These are phyloP conservation scores for Annona squamosa DNA, from an alignment of 164 flowering plant genomes.

Conservation along the genomic window DNA sequence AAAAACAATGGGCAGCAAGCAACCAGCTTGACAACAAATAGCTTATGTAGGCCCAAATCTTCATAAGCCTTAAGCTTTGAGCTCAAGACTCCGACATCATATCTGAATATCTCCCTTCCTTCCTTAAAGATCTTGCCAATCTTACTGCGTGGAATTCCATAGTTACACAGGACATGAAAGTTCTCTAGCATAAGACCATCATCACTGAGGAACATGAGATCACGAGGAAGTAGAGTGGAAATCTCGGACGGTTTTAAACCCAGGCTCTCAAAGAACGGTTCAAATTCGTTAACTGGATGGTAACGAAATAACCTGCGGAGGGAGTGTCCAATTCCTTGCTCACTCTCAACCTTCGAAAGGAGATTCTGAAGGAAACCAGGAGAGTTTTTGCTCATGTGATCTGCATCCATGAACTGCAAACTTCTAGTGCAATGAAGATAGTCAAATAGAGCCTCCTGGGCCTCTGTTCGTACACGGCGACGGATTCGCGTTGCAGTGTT, in stretches of 20 bases:
- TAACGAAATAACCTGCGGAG: conserved; percentile 48
- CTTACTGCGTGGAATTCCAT: conserved; percentile 49
- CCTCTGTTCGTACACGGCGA: conserved; percentile 17
- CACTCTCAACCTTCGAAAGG: conserved; percentile 29
- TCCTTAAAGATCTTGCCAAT: conserved; percentile 60
- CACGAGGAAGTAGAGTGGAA: conserved; percentile 37
- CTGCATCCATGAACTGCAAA: conserved; percentile 57
- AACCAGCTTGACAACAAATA: conserved; percentile 30
- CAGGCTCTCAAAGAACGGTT: conserved; percentile 82
- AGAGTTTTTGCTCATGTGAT: conserved; percentile 58
- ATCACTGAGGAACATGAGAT: conserved; percentile 54
- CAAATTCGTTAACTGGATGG: conserved; percentile 81
- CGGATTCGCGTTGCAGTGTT: conserved; percentile 4
- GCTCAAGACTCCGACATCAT: conserved; percentile 38
- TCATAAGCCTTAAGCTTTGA: conserved; percentile 16
- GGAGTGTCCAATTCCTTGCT: conserved; percentile 24
- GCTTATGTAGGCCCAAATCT: conserved; percentile 32
- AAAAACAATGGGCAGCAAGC: conserved; percentile 45
- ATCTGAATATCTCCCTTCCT: conserved; percentile 43
- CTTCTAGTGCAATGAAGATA: conserved; percentile 63
- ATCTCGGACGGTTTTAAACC: conserved; percentile 53
- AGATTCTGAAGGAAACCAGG: conserved; percentile 46
- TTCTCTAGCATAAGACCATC: conserved; percentile 52
- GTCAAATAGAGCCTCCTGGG: conserved; percentile 59
- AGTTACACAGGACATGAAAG: conserved; percentile 46